Evolutionary conservation across 2,329 filamentous ascomycete species (phyloP).

Genomic region (Neurospora crassa): DNA sequence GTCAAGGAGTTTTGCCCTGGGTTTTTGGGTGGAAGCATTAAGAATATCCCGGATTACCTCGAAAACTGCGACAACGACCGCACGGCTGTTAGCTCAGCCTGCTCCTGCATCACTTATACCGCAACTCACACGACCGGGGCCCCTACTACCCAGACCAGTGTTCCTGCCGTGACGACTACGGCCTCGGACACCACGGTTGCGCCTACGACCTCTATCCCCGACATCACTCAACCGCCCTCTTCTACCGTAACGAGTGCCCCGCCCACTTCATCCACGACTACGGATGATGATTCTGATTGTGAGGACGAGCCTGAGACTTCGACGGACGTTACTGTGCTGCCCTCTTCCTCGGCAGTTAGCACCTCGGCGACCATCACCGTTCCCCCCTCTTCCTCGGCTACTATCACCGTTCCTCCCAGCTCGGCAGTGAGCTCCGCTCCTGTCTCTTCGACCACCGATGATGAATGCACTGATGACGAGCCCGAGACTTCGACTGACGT

Average conservation of each 20-base stretch:
- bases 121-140: constrained; percentile 4
- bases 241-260: constrained; percentile 2
- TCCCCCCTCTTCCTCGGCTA: neutral
- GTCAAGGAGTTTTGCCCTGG: constrained; percentile 14
- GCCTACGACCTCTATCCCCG: neutral
- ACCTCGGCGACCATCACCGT: constrained; percentile 2
- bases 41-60: constrained; percentile 17
- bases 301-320: constrained; percentile 1
- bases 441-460: neutral
- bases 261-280: neutral
- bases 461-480: neutral
- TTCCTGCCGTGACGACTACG: constrained; percentile 1
- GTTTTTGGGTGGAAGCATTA: constrained; percentile 17
- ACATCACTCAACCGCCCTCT: constrained; percentile 1
- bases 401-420: neutral
- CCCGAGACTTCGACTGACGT: neutral
- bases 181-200: neutral
- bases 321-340: neutral
- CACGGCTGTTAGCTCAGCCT: constrained; percentile 18
- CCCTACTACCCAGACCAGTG: neutral
- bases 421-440: neutral
- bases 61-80: constrained; percentile 16
- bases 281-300: neutral
- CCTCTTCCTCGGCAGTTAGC: neutral
- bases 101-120: constrained; percentile 21